Conservation (phyloP, 208 protist genomes). For the Wallacemonas sp. region DNA sequence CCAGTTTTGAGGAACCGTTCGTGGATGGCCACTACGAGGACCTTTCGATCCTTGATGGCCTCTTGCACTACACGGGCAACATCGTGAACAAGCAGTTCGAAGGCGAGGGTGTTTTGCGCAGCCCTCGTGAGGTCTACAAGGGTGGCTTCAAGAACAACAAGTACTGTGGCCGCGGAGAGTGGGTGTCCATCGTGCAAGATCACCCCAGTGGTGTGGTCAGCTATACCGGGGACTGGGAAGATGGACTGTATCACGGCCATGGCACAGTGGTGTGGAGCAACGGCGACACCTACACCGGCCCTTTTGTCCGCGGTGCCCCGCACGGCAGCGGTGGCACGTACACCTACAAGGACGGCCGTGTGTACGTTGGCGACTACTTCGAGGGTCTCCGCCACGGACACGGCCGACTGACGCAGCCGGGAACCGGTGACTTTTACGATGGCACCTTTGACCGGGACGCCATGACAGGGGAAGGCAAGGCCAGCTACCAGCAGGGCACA, state of each 20-base stretch:
- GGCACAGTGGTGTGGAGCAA: slow-evolving; percentile 20
- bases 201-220: slow-evolving; percentile 11
- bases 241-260: slow-evolving; percentile 12
- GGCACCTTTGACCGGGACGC: slow-evolving; percentile 44
- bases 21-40: slow-evolving; percentile 10
- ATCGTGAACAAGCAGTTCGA: slow-evolving; percentile 21
- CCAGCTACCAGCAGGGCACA: slow-evolving; percentile 22
- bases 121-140: slow-evolving; percentile 13
- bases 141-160: slow-evolving; percentile 25
- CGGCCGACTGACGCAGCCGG: slow-evolving; percentile 32
- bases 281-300: slow-evolving; percentile 41
- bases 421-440: slow-evolving; percentile 62
- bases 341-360: slow-evolving; percentile 41
- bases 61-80: slow-evolving; percentile 29
- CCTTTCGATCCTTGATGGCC: slow-evolving; percentile 12
- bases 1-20: not conserved
- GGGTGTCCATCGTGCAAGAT: slow-evolving; percentile 6
- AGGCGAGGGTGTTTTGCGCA: slow-evolving; percentile 13
- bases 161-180: slow-evolving; percentile 18
- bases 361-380: slow-evolving; percentile 52
- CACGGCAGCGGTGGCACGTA: slow-evolving; percentile 20
- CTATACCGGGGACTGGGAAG: slow-evolving; percentile 32
- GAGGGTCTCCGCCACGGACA: slow-evolving; percentile 46
- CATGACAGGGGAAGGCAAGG: slow-evolving; percentile 44
- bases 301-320: slow-evolving; percentile 28